Evolutionary conservation across 495 filamentous ascomycete species (phyloP).

Genomic region (Lepidopterella palustris): DNA sequence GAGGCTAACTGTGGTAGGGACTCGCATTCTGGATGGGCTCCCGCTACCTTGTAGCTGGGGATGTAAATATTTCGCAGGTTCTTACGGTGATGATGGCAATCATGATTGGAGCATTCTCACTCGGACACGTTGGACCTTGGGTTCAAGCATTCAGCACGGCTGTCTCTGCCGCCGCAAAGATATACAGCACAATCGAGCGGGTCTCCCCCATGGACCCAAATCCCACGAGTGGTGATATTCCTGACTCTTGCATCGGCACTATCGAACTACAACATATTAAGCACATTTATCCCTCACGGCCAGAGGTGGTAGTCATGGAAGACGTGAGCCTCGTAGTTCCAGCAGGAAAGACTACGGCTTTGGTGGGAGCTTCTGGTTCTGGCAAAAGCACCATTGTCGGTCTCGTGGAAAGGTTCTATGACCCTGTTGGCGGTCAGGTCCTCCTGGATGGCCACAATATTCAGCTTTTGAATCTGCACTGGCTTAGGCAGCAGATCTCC

Average conservation of each 20-base stretch:
- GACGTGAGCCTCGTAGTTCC: constrained; percentile 71
- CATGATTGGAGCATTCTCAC: constrained; percentile 81
- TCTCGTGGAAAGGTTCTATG: constrained; percentile 84
- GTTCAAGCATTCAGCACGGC: constrained; percentile 73
- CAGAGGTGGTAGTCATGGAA: constrained; percentile 80
- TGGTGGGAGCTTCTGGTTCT: constrained; percentile 78
- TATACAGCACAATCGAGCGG: constrained; percentile 84
- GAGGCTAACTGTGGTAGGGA: constrained; percentile 74
- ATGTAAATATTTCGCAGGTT: constrained; percentile 46
- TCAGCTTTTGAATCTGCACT: constrained; percentile 70
- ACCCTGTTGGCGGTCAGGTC: constrained; percentile 71
- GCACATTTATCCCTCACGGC: constrained; percentile 86
- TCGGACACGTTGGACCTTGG: constrained; percentile 83
- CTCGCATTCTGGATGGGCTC: constrained; percentile 93
- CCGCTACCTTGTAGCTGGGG: constrained; percentile 60
- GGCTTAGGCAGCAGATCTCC: constrained; percentile 83
- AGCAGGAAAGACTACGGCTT: constrained; percentile 79
- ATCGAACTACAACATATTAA: constrained; percentile 74
- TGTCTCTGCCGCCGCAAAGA: constrained; percentile 76
- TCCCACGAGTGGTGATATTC: constrained; percentile 58
- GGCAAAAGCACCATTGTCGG: constrained; percentile 90
- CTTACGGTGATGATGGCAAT: constrained; percentile 80
- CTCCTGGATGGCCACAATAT: constrained; percentile 77
- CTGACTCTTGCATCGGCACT: constrained; percentile 63
- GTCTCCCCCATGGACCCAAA: constrained; percentile 73